Base-by-base conservation (phyloP, 2,329 filamentous ascomycete genomes). In the Gyromitra esculenta region DNA sequence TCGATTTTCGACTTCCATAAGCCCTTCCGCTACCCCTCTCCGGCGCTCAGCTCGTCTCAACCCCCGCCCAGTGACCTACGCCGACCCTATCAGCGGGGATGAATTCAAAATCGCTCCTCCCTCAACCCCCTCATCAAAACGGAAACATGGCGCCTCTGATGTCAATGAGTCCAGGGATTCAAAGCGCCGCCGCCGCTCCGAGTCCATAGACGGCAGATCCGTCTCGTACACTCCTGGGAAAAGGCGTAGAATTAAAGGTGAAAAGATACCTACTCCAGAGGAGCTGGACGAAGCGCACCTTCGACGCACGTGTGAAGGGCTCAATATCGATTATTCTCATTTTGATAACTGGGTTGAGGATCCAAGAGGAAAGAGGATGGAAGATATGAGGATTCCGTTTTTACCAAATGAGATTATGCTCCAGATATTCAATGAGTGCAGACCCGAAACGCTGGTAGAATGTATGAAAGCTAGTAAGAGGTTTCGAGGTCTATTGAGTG, bases 291-390 rank as follows among this genome's bases (percentile, higher is more conserved):
- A 75, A 37, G 41, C 18, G 25, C 39, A 64, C 7, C 57, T 75
- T 31, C 66, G 65, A 25, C 65, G 59, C 48, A 75, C 57, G 13
- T 75, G 72, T 9, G 66, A 75, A 64, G 66, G 50, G 25, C 37
- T 70, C 11, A 59, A 52, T 50, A 65, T 75, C 37, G 41, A 75
- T 9, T 75, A 70, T 45, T 75, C 66, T 21, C 65, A 70, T 50
- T 75, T 75, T 65, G 59, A 75, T n/a, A 43, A 50, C 45, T 75
- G 72, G 72, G 21, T 52, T 25, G 72, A 70, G 65, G 72, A 75
- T 52, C 72, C 65, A 8, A 57, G 72, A 59, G 72, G 65, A 54
- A 75, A 41, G 50, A 57, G 31, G 15, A 41, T 63, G n/a, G 57
- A 65, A 39, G 65, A 70, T 56, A 70, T 75, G 65, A 75, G 57